Evolutionary conservation across 2,329 filamentous ascomycete species (phyloP), one percentile per base, ranked within the genome.

Genomic region (Pyrenophora teres): DNA sequence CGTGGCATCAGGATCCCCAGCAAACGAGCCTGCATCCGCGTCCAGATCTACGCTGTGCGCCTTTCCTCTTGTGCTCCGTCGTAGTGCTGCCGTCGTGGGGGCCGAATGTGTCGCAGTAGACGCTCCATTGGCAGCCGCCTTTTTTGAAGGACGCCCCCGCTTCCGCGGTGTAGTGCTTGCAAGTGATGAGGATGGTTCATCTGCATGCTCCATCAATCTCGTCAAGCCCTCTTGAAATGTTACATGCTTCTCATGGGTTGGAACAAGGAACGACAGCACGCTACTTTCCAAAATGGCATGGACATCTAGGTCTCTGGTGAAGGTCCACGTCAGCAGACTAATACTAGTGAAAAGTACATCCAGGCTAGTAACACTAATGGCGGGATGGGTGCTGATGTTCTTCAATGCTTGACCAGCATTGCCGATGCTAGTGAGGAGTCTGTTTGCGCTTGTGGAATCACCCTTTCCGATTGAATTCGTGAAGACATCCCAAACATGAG

Each of bases 261-360:
- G 54, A 13, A 62, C 53, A 2, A 71, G 40, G 42, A 68, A 68
- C 5, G 66, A 64, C 6, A 74, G 50, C 23, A 69, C 45, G 38
- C 66, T 72, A 51, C 60, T 68, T 18, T 69, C 60, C 6, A 85
- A 63, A 57, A 86, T 80, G 8, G 79, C 74, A n/a, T 73, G 69
- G 0, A 79, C 75, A 57, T 83, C 78, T 3, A 81, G 72, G 18
- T 79, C 77, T 27, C 82, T 76, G 1, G 81, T 76, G 35, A 81
- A 81, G n/a, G 81, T 78, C 83, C 84, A 87, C 2, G 81, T 50
- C 1, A 82, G 78, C n/a, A 86, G 67, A 49, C 78, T 81, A 12
- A 83, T 52, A 1, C 76, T 74, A 18, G 80, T 83, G 31, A 86
- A 73, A 12, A 87, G 64, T 1, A 84, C 83, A 67, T 88, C 85